Evolutionary conservation across 2,329 filamentous ascomycete genomes (phyloP).

Genomic region (Aspergillus novofumigatus): DNA sequence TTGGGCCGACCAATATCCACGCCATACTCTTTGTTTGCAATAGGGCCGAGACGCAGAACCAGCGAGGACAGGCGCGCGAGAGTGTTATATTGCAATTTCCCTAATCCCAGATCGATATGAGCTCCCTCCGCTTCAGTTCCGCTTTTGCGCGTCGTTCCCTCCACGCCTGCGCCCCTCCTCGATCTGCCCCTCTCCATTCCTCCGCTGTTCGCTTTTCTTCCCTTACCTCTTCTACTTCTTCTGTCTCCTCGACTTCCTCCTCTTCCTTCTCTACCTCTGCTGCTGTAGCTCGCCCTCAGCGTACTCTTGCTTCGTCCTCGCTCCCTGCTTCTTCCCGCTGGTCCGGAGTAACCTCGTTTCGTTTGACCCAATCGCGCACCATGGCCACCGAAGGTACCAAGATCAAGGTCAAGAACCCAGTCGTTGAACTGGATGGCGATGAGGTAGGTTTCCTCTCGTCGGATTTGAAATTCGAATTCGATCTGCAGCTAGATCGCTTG

Average conservation of each 20-base stretch:
- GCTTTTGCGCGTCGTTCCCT: constrained; percentile 34
- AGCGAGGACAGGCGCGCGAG: background rate
- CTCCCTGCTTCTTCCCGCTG: constrained; percentile 26
- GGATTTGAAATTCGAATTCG: constrained; percentile 1
- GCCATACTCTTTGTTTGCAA: background rate
- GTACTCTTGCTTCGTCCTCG: constrained; percentile 22
- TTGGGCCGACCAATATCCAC: constrained; percentile 3
- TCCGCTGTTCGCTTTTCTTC: constrained; percentile 19
- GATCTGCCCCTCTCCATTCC: constrained; percentile 25
- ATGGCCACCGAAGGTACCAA: constrained; percentile 58
- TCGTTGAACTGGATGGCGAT: constrained; percentile 93
- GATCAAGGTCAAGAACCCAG: constrained; percentile 99
- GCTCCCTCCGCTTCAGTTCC: constrained; percentile 37
- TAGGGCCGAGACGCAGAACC: background rate
- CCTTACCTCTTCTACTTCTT: constrained; percentile 14
- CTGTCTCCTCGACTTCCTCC: constrained; percentile 22
- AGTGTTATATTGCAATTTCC: constrained; percentile 8
- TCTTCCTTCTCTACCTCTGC: constrained; percentile 24
- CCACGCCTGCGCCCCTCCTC: constrained; percentile 21
- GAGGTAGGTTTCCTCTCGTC: constrained; percentile 40
- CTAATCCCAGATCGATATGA: constrained; percentile 24
- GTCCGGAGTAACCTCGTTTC: constrained; percentile 25
- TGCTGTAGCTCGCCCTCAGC: constrained; percentile 22
- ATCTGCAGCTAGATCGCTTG: background rate
- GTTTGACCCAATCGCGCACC: constrained; percentile 40